phyloP scores from a whole-genome alignment of 805 yeast species.

The Ogataea minuta region DNA sequence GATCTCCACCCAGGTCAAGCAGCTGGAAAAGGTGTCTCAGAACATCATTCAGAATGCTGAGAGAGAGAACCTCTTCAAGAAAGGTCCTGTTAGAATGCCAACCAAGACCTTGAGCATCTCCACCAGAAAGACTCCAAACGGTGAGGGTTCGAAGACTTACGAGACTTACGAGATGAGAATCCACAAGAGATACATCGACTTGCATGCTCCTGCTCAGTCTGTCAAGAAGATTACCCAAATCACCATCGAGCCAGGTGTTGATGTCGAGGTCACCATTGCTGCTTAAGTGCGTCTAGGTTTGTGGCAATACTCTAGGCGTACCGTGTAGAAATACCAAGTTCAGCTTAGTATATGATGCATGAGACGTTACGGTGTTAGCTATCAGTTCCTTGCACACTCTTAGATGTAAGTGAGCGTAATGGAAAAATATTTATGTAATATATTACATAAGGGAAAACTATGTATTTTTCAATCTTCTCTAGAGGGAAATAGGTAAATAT shows the following conservation, averaged over 20 bases:
- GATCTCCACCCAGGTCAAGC: slow-evolving; percentile 98
- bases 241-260: slow-evolving; percentile 99
- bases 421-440: slow-evolving; percentile 3
- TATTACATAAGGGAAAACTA: slow-evolving; percentile 2
- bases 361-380: slow-evolving; percentile 62
- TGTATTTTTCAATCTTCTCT: background rate
- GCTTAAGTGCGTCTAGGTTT: slow-evolving; percentile 46
- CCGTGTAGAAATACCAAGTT: slow-evolving; percentile 44
- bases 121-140: slow-evolving; percentile 99
- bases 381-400: slow-evolving; percentile 42
- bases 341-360: slow-evolving; percentile 30
- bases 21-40: slow-evolving; percentile 93
- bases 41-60: slow-evolving; percentile 87
- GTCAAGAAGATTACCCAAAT: slow-evolving; percentile 96
- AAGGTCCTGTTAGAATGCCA: slow-evolving; percentile 99
- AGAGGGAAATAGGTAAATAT: slow-evolving; percentile 10
- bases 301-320: slow-evolving; percentile 50
- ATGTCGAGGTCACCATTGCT: slow-evolving; percentile 91
- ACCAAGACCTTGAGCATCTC: slow-evolving; percentile 96
- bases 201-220: slow-evolving; percentile 91
- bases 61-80: slow-evolving; percentile 79
- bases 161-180: slow-evolving; percentile 99
- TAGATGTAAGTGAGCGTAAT: slow-evolving; percentile 12
- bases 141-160: slow-evolving; percentile 99
- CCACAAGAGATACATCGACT: slow-evolving; percentile 99